Conservation (phyloP, 2,329 filamentous ascomycete genomes). For the Lomentospora prolificans region DNA sequence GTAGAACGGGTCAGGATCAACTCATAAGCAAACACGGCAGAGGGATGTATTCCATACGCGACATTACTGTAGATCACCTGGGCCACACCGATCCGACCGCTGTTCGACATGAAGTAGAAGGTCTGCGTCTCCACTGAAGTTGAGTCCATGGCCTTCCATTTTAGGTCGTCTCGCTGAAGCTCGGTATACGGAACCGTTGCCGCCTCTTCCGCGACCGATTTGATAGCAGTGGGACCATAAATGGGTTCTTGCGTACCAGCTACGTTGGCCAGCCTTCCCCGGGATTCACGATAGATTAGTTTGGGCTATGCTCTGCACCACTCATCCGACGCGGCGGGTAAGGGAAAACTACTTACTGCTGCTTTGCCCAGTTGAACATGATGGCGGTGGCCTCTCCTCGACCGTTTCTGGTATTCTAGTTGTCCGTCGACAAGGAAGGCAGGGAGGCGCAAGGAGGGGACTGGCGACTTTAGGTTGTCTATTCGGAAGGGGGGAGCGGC, state of each 20-base stretch:
- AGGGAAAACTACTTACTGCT: slow-evolving; percentile 52
- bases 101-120: slow-evolving; percentile 81
- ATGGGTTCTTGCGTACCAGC: slow-evolving; percentile 94
- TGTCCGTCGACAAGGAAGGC: neutral
- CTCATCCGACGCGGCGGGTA: slow-evolving; percentile 14
- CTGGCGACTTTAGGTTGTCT: neutral
- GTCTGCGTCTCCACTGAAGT: slow-evolving; percentile 91
- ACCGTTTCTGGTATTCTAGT: neutral
- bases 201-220: slow-evolving; percentile 73
- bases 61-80: slow-evolving; percentile 99
- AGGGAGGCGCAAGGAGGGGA: neutral
- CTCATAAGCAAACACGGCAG: neutral
- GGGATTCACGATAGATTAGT: neutral
- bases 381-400: slow-evolving; percentile 20
- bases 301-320: neutral
- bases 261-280: slow-evolving; percentile 58
- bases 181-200: slow-evolving; percentile 72
- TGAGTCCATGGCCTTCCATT: slow-evolving; percentile 71
- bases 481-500: neutral
- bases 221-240: slow-evolving; percentile 83
- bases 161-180: slow-evolving; percentile 64
- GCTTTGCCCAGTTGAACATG: slow-evolving; percentile 94
- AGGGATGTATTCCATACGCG: slow-evolving; percentile 48
- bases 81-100: slow-evolving; percentile 64
- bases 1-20: slow-evolving; percentile 16